Base-by-base conservation (phyloP, 192 early-diverging fungal species). In the Diversispora epigaea region DNA sequence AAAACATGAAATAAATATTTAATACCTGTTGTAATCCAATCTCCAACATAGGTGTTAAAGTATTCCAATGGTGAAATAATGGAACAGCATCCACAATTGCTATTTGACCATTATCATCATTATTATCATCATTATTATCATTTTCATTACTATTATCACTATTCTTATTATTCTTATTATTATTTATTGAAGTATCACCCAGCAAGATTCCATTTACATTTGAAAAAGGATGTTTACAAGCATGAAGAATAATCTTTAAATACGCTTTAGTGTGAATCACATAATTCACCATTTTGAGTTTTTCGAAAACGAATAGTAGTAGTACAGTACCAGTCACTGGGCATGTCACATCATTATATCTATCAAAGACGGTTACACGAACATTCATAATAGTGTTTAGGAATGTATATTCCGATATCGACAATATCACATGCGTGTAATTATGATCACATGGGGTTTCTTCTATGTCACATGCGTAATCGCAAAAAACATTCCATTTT, bases 191-290 rank as follows among this genome's bases (percentile, higher is more conserved):
- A 39, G 78, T 63, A 17, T 83, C 79, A 10, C 88, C 88, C 25
- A 96, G 78, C n/a, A 96, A 80, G 39, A 95, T 79, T 43, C 96
- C 96, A 55, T 88, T 89, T 15, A 97, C 93, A n/a, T 84, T 77
- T 9, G 82, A 77, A 54, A 87, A 86, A 0, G 96, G 88, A 81
- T 93, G 91, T 84, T 95, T 96, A 52, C 90, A 87, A 25, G 91
- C 90, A 76, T 97, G 96, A 15, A 93, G 81, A 40, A 94, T 71
- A 3, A 92, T 85, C 77, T 94, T 91, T 74, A 84, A 75, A 82
- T 95, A 93, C 6, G 93, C 91, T 52, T 84, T 84, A 44, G 56
- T 61, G 12, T 22, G 22, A 22, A 73, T 62, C 21, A 73, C 39
- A 39, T 73, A 61, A 19, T 57, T 19, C n/a, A 25, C 19, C 66